Percentiles rank a stretch among this genome's conserved stretches.
These are phyloP conservation scores for Magnaporthiopsis rhizophila DNA, from an alignment of 2,329 filamentous ascomycete species.

Conservation along the genomic window DNA sequence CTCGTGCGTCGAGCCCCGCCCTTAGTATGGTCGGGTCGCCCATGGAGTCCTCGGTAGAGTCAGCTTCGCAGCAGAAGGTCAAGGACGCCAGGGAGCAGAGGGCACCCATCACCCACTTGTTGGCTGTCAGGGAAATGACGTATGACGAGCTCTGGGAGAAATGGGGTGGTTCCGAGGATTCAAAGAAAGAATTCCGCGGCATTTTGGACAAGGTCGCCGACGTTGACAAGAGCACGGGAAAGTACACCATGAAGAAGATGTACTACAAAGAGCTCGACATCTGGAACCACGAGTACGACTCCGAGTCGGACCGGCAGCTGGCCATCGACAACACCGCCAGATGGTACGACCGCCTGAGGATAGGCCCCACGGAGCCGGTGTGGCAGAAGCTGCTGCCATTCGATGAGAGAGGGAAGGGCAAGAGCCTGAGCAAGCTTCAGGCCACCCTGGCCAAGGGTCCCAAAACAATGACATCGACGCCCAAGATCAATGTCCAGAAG, in stretches of 20 bases:
- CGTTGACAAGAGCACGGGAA: conserved; percentile 37
- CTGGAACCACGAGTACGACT: conserved; percentile 51
- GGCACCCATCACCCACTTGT: conserved; percentile 49
- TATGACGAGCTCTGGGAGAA: conserved; percentile 40
- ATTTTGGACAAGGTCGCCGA: conserved; percentile 53
- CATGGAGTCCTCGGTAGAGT: conserved; percentile 35
- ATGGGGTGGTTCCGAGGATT: conserved; percentile 35
- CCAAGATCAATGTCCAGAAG: conserved; percentile 43
- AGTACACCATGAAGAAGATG: conserved; percentile 47
- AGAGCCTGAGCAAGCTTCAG: conserved; percentile 53
- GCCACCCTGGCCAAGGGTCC: conserved; percentile 47
- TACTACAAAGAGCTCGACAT: conserved; percentile 59
- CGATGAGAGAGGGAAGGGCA: conserved; percentile 51
- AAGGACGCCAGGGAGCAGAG: conserved; percentile 35
- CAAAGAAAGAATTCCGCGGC: conserved; percentile 42
- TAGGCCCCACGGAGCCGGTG: conserved; percentile 46
- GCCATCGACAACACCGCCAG: conserved; percentile 54
- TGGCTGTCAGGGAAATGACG: conserved; percentile 45
- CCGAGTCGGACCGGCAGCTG: conserved; percentile 45
- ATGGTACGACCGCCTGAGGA: conserved; percentile 50
- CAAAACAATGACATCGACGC: conserved; percentile 20
- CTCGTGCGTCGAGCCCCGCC: conserved; percentile 47
- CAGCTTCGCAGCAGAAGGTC: conserved; percentile 45
- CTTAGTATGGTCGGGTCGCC: conserved; percentile 48
- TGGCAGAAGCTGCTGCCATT: conserved; percentile 55